These are phyloP conservation scores for Clonostachys sp. DNA, from an alignment of 2,329 filamentous ascomycete species.

Conservation along the genomic window DNA sequence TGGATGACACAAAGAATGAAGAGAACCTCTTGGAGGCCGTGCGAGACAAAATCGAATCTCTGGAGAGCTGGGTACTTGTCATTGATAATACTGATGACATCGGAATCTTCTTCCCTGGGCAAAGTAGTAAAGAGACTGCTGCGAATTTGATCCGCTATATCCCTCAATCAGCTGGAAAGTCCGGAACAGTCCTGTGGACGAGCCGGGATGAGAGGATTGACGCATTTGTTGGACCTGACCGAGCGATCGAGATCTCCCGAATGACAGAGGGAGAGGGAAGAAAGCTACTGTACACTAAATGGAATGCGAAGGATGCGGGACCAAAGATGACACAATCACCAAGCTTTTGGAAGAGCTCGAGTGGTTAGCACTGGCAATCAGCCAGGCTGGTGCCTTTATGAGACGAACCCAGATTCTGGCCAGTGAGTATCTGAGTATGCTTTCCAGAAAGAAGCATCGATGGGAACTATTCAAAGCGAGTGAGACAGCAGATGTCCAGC, in stretches of 20 bases:
- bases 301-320: neutral
- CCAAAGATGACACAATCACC: neutral
- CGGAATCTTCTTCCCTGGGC: constrained; percentile 2
- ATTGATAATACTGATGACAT: constrained; percentile 26
- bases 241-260: neutral
- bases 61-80: constrained; percentile 18
- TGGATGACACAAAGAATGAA: constrained; percentile 12
- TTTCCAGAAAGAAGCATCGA: neutral
- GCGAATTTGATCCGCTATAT: neutral
- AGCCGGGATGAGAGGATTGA: neutral
- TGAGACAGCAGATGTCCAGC: neutral
- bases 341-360: neutral
- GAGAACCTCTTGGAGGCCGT: constrained; percentile 9
- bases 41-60: constrained; percentile 7
- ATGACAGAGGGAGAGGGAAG: neutral
- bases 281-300: neutral
- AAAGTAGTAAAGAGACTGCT: neutral
- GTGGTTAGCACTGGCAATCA: neutral
- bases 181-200: neutral
- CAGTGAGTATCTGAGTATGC: neutral
- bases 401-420: neutral
- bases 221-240: neutral
- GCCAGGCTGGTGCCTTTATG: neutral
- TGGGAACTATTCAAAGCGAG: neutral
- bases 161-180: neutral